Base-by-base conservation (phyloP, 2,329 filamentous ascomycete genomes). In the Alternaria sp. region DNA sequence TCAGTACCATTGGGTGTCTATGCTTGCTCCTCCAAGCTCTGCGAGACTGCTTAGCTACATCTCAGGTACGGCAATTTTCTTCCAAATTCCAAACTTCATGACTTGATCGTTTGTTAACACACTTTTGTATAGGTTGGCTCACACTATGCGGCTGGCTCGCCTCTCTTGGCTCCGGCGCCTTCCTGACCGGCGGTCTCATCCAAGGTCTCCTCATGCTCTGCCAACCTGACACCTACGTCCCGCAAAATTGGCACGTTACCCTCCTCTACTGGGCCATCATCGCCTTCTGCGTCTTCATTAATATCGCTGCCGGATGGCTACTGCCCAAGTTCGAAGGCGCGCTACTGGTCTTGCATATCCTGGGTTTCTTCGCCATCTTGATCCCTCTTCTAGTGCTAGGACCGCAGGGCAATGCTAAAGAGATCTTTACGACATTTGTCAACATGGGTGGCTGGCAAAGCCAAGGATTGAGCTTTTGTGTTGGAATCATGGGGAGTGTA, bases 351-450 rank as follows among this genome's bases (percentile, higher is more conserved):
- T 55, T 86, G 4, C 84, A 86, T 59, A 74, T 85, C 27, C 64
- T 82, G 7, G 84, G 83, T 2, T 83, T 85, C 64, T 82, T 85
- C 58, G 83, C 79, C 3, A 80, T 85, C 53, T 67, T 86, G 16
- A 81, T 85, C 12, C 77, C 81, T 0, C 69, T 85, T 4, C 76
- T 80, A 61, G 76, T 80, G 1, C 74, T 83, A 55, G 79, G 81
- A 0, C 79, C 81, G 0, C 74, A 78, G 22, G 74, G 74, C 2
- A 67, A 74, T 18, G 69, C 80, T 0, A 59, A 76, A 18, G 76
- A 79, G 4, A 81, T 84, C 0, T 84, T 85, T 52, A 79, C 79
- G 3, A 67, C 78, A 0, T 85, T 85, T 59, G 64, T 75, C 25
- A 84, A 85, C 54, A 54, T 70, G 32, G 83, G 82, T 2, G 79